Percentiles rank a stretch among this genome's conserved stretches.
Conservation (phyloP, 129 eudicot genomes). For the Ambrosia trifida region DNA sequence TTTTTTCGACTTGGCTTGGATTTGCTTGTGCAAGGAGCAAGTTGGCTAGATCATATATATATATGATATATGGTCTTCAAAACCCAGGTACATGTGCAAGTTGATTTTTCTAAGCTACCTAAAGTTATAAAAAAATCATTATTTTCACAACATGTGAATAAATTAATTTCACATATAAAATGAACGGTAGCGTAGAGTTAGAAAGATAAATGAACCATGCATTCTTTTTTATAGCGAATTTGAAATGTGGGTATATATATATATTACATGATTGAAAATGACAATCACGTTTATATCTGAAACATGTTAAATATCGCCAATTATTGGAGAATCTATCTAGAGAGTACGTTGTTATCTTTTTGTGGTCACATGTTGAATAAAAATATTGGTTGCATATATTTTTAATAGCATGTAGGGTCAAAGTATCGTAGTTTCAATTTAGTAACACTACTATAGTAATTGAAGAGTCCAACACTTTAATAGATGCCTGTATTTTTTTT, state of each 20-base stretch:
- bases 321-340: slow-evolving; percentile 25
- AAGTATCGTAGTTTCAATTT: background rate
- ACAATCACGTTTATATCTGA: slow-evolving; percentile 15
- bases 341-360: slow-evolving; percentile 3
- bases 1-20: no score
- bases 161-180: background rate
- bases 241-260: background rate
- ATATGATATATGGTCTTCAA: no score
- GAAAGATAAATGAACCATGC: slow-evolving; percentile 13
- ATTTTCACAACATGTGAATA: background rate
- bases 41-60: no score
- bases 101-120: no score
- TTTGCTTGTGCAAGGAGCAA: no score
- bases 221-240: background rate
- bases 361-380: background rate
- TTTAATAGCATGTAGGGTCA: background rate
- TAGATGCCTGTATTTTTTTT: no score
- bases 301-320: slow-evolving; percentile 19
- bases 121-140: background rate
- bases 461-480: no score
- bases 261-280: slow-evolving; percentile 11
- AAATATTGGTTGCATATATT: background rate
- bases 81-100: no score
- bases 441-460: background rate
- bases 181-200: background rate